Conservation (phyloP, 495 filamentous ascomycete genomes). For the Pseudomonodictys pantanalensis region DNA sequence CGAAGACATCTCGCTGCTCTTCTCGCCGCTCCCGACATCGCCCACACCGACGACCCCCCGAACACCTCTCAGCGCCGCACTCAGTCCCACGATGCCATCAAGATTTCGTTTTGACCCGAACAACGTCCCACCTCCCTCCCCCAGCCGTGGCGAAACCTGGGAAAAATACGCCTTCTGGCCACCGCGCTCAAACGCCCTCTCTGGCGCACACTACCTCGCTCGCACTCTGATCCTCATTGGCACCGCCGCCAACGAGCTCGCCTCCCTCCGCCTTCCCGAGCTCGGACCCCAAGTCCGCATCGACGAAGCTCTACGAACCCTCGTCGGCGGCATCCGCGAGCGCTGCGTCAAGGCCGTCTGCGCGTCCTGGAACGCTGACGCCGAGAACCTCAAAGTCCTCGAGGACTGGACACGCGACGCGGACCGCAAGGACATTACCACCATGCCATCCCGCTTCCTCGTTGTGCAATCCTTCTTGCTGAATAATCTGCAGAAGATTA, state of each 20-base stretch:
- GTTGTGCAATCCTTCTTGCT: conserved; percentile 76
- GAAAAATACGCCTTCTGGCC: conserved; percentile 98
- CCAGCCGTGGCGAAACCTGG: conserved; percentile 74
- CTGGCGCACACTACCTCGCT: conserved; percentile 79
- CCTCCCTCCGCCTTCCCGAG: conserved; percentile 61
- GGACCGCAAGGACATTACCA: conserved; percentile 77
- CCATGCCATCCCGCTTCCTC: conserved; percentile 80
- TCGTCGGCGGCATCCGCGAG: conserved; percentile 79
- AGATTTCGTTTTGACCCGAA: conserved; percentile 75
- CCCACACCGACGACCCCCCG: conserved; percentile 71
- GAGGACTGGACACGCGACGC: conserved; percentile 85
- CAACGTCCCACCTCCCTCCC: conserved; percentile 73
- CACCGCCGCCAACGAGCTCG: conserved; percentile 82
- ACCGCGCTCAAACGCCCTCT: conserved; percentile 83
- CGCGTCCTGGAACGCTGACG: conserved; percentile 82
- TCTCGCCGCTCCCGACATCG: conserved; percentile 71
- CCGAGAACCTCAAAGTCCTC: conserved; percentile 80
- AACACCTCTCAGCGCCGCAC: conserved; percentile 36
- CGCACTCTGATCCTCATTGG: conserved; percentile 78
- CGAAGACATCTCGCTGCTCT: conserved; percentile 82
- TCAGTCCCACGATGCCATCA: conserved; percentile 50
- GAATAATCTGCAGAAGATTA: conserved; percentile 82
- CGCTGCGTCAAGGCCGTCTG: conserved; percentile 76
- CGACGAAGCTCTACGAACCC: conserved; percentile 50
- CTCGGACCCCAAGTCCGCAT: conserved; percentile 44